Conservation (phyloP, 1,284 basidiomycete species). For the Cerioporus squamosus region DNA sequence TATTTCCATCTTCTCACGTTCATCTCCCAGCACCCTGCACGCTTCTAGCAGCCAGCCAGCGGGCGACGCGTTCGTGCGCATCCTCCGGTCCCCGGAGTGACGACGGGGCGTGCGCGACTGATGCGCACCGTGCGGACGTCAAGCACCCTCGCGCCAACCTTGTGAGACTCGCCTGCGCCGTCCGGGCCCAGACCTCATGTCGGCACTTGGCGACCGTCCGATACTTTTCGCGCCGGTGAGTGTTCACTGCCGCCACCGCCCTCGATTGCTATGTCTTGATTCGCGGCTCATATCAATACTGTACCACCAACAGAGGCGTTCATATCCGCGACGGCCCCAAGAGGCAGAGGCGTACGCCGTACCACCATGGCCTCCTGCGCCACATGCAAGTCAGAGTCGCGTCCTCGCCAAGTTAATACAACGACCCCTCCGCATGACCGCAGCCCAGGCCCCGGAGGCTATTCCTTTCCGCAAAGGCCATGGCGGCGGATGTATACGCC, state of each 20-base stretch:
- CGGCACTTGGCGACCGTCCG: neutral
- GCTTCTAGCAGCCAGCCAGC: neutral
- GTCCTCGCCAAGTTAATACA: conserved; percentile 2
- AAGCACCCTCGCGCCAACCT: no score
- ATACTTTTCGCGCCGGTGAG: neutral
- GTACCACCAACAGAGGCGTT: neutral
- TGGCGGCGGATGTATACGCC: no score
- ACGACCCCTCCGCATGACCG: neutral
- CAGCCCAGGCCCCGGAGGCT: neutral
- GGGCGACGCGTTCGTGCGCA: neutral
- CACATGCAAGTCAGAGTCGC: neutral
- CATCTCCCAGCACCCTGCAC: conserved; percentile 9
- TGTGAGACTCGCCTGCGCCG: neutral
- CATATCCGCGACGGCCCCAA: neutral
- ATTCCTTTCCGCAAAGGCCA: neutral
- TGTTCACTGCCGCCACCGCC: neutral
- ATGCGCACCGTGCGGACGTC: neutral
- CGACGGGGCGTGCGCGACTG: neutral
- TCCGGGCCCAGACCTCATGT: neutral
- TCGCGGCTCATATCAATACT: neutral
- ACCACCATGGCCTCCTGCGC: neutral
- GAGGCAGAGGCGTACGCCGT: neutral
- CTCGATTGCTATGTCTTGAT: neutral
- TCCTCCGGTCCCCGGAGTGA: neutral
- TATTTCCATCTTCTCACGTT: conserved; percentile 18